These are phyloP conservation scores for Leucoagaricus sp. DNA, from an alignment of 1,284 basidiomycete species.

Conservation along the genomic window DNA sequence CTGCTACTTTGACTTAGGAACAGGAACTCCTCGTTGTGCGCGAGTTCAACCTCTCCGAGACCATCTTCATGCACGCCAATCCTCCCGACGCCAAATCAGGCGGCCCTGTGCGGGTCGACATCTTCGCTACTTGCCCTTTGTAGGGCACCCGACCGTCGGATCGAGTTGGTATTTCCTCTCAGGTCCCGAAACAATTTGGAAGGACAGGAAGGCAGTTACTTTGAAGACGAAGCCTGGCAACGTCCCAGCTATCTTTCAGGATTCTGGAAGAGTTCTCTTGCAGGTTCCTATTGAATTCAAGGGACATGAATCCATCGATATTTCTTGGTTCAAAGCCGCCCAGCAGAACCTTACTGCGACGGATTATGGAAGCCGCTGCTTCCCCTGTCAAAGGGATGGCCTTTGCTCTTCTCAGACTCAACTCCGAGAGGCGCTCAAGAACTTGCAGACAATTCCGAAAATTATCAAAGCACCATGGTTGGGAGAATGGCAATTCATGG, in stretches of 20 bases:
- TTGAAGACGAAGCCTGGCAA: slow-evolving; percentile 42
- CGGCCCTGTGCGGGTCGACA: slow-evolving; percentile 35
- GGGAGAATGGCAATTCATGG: slow-evolving; percentile 40
- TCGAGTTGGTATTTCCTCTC: slow-evolving; percentile 41
- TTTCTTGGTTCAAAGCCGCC: slow-evolving; percentile 27
- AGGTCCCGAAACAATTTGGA: not conserved
- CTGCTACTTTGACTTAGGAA: slow-evolving; percentile 30
- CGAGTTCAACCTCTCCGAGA: slow-evolving; percentile 51
- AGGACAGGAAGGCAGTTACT: slow-evolving; percentile 22
- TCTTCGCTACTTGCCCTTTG: slow-evolving; percentile 47
- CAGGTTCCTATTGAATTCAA: slow-evolving; percentile 43
- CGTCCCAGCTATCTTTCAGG: slow-evolving; percentile 34
- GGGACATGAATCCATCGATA: slow-evolving; percentile 31
- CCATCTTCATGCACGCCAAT: slow-evolving; percentile 40
- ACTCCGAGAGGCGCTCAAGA: slow-evolving; percentile 37
- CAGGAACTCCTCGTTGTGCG: slow-evolving; percentile 43
- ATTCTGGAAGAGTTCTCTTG: slow-evolving; percentile 30
- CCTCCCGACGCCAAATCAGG: slow-evolving; percentile 16
- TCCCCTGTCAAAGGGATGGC: slow-evolving; percentile 50
- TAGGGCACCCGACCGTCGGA: slow-evolving; percentile 47
- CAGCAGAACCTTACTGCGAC: slow-evolving; percentile 28
- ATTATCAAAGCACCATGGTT: slow-evolving; percentile 26
- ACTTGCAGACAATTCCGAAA: slow-evolving; percentile 28
- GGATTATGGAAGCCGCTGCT: slow-evolving; percentile 38
- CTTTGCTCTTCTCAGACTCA: slow-evolving; percentile 38